Evolutionary conservation across 352 stramenopile genomes (phyloP).

Genomic region (Globisporangium paddicum): DNA sequence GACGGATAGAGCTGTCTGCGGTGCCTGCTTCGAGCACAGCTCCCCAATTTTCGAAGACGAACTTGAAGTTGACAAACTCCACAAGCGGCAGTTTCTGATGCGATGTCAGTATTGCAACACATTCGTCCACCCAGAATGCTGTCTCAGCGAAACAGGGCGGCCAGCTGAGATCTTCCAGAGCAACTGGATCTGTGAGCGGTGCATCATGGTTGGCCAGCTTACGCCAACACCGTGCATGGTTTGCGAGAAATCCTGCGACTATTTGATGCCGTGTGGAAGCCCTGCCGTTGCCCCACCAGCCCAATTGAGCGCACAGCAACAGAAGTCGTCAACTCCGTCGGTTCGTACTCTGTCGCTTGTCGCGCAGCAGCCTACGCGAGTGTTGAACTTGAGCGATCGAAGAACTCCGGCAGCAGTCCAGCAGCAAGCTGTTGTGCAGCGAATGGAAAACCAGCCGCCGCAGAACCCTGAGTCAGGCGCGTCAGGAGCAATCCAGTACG

Average conservation of each 20-base stretch:
- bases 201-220: conserved; percentile 42
- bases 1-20: conserved; percentile 69
- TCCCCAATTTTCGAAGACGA: conserved; percentile 40
- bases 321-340: conserved; percentile 1
- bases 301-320: conserved; percentile 3
- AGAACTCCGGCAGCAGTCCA: not conserved
- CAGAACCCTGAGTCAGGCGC: not conserved
- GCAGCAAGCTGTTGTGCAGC: conserved; percentile 3
- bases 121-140: conserved; percentile 78
- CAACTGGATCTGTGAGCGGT: conserved; percentile 86
- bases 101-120: conserved; percentile 84
- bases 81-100: conserved; percentile 78
- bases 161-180: conserved; percentile 54
- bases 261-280: conserved; percentile 73
- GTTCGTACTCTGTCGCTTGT: not conserved
- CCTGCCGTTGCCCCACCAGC: not conserved
- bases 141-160: conserved; percentile 60
- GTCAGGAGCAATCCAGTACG: conserved; percentile 10
- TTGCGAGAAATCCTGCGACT: conserved; percentile 64
- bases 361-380: not conserved
- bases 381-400: conserved; percentile 1
- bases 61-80: conserved; percentile 46
- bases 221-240: conserved; percentile 44
- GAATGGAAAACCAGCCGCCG: not conserved
- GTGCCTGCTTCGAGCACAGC: conserved; percentile 72